phyloP scores from a whole-genome alignment of 1,139 yeast species.

The Blastobotrys illinoisensis region DNA sequence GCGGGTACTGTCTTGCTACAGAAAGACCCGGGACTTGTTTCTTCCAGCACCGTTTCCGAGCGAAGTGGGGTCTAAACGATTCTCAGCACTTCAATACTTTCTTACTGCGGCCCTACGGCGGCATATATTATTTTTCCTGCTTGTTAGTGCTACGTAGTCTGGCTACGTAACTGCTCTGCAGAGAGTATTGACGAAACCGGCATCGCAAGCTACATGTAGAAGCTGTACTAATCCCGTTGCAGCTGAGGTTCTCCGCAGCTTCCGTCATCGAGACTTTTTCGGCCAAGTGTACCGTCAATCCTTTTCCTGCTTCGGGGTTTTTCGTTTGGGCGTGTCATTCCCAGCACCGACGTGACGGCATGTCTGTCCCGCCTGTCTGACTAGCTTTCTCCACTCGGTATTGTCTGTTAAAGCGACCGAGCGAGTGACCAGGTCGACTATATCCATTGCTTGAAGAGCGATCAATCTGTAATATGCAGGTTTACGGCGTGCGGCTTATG shows the following conservation, averaged over 20 bases:
- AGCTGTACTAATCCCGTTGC: not conserved
- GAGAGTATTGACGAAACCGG: not conserved
- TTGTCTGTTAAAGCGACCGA: too few species aligned
- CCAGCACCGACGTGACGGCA: not conserved
- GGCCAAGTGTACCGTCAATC: not conserved
- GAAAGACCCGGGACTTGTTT: not conserved
- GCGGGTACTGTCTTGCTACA: not conserved
- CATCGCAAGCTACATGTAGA: too few species aligned
- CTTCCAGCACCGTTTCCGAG: not conserved
- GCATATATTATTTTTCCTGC: not conserved
- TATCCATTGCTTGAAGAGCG: too few species aligned
- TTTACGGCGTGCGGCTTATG: too few species aligned
- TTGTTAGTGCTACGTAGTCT: not conserved
- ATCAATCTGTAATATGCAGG: too few species aligned
- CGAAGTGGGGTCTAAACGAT: too few species aligned
- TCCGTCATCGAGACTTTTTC: not conserved
- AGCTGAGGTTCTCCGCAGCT: not conserved
- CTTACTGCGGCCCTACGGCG: not conserved
- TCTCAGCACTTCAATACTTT: not conserved
- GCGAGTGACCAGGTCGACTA: too few species aligned
- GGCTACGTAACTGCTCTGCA: not conserved
- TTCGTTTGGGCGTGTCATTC: not conserved
- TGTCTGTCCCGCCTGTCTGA: not conserved
- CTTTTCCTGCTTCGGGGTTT: not conserved
- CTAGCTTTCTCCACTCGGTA: not conserved